Evolutionary conservation across 108 stramenopile species (phyloP), one percentile per base, ranked within the genome.

Genomic region (Nitzschia sp.): DNA sequence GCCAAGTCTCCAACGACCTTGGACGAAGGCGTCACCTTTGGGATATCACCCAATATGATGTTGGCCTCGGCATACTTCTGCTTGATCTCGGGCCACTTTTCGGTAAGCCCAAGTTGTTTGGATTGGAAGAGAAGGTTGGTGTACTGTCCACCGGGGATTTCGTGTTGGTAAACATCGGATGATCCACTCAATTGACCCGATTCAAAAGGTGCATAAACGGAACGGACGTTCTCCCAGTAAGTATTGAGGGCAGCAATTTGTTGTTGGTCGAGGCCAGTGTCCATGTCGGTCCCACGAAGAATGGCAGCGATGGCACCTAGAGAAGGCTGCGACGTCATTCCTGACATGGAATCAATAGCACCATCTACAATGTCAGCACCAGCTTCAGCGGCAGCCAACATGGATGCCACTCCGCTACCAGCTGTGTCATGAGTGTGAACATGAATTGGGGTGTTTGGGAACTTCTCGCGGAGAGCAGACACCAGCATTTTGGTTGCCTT

Each of bases 341-440:
- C 96, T 5, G 91, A 83, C 92, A 98, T 92, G 56, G 93, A 88
- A 77, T 96, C 96, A 30, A 82, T 88, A 24, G 96, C 93, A 6
- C 63, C 84, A 79, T 98, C 97, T 4, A 98, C 94, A 35, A 93
- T 82, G 68, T 98, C 97, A 8, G 95, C 95, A 46, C 97, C 97
- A 48, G 93, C 93, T 63, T 90, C 63, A 3, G 94, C 94, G 29
- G 82, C 80, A 38, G 90, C 95, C 47, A 96, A 72, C 95, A 95
- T 96, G 35, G 95, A 93, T 23, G 98, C 95, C 27, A 97, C 95
- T 15, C 96, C 95, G 25, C 86, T 83, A 18, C 98, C 97, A 24
- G 97, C 93, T 9, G 98, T 97, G 76, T 97, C 96, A 71, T 98
- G 98, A n/a, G 98, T 97, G 81, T 98, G 98, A 15, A 98, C 91